Percentiles rank a stretch among this genome's conserved stretches.
Conservation (phyloP, 441 rosid genomes). For the Corymbia calophylla region DNA sequence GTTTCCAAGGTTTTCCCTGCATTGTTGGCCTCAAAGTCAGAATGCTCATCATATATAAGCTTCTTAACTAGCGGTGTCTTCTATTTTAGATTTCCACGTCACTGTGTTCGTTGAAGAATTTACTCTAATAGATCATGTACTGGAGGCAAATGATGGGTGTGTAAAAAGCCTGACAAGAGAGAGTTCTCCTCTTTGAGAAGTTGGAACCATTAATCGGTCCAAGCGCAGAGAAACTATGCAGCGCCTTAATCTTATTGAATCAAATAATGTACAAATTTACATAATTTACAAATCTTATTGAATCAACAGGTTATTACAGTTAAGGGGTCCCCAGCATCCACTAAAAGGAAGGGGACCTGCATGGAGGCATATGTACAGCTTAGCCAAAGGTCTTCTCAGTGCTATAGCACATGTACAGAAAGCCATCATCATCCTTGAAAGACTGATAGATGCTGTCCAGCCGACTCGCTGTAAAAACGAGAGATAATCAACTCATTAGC, state of each 20-base stretch:
- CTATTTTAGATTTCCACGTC: not conserved
- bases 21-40: not conserved
- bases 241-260: not conserved
- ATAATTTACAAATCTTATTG: not conserved
- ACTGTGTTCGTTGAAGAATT: not conserved
- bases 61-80: not conserved
- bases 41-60: not conserved
- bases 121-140: not conserved
- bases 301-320: not conserved
- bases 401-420: constrained; percentile 20
- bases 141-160: not conserved
- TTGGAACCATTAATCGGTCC: not conserved
- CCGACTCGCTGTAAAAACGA: not conserved
- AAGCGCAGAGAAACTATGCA: not conserved
- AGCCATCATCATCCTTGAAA: constrained; percentile 14
- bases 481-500: not conserved
- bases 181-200: not conserved
- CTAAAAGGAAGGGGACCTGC: not conserved
- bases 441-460: constrained; percentile 12
- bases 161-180: not conserved
- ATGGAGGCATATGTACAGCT: not conserved
- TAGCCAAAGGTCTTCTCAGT: constrained; percentile 15
- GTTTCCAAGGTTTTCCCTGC: not conserved
- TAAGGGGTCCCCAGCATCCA: not conserved
- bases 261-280: not conserved